phyloP scores from a whole-genome alignment of 768 basidiomycete species.

The Tulasnella sp. region DNA sequence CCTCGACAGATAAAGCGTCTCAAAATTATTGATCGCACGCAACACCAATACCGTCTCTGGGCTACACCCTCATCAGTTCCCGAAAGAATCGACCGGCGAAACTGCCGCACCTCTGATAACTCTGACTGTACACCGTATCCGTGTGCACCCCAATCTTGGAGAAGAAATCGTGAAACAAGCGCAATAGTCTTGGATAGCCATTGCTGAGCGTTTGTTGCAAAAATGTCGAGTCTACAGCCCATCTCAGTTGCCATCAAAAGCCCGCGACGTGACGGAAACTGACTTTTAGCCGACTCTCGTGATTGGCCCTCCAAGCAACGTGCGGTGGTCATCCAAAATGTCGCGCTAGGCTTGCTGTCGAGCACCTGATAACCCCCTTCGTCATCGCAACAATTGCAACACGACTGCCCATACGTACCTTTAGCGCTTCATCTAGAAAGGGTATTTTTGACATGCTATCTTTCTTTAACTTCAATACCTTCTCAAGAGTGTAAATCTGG shows the following conservation, averaged over 20 bases:
- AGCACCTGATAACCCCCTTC: conserved; percentile 40
- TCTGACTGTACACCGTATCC: conserved; percentile 77
- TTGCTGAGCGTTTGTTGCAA: conserved; percentile 78
- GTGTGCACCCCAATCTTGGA: conserved; percentile 90
- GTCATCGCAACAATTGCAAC: neutral
- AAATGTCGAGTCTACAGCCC: conserved; percentile 66
- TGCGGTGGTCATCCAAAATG: conserved; percentile 79
- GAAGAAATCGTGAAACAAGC: conserved; percentile 95
- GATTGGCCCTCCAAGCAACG: conserved; percentile 71
- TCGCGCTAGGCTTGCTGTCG: conserved; percentile 82
- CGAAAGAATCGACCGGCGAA: neutral
- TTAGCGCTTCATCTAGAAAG: conserved; percentile 91
- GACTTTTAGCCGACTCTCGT: conserved; percentile 70
- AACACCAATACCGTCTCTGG: conserved; percentile 87
- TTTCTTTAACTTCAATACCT: conserved; percentile 79
- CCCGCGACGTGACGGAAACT: conserved; percentile 12
- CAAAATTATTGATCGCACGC: conserved; percentile 70
- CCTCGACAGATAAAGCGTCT: conserved; percentile 76
- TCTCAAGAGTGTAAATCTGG: conserved; percentile 90
- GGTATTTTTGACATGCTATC: conserved; percentile 61
- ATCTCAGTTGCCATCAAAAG: neutral
- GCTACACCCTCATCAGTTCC: conserved; percentile 30
- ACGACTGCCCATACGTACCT: conserved; percentile 36
- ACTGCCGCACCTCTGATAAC: conserved; percentile 67
- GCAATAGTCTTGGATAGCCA: conserved; percentile 75